Percentiles rank a stretch among this genome's conserved stretches.
phyloP scores from a whole-genome alignment of 108 stramenopile genomes.

The Cyclotella distinguenda region DNA sequence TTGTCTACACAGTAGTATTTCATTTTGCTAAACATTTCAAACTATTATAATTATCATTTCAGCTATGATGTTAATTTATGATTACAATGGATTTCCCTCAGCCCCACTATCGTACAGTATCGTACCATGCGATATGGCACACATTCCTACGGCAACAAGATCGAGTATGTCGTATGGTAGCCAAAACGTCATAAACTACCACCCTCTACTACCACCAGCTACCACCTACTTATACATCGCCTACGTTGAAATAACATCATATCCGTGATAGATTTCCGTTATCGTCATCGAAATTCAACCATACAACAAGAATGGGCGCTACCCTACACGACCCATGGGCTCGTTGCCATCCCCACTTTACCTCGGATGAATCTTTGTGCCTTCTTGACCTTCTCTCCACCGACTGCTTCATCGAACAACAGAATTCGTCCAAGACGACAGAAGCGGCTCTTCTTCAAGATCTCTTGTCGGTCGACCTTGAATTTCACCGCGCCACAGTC shows the following conservation, averaged over 20 bases:
- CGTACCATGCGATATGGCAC: too few relatives aligned
- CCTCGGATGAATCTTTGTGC: constrained; percentile 12
- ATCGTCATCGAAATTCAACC: not conserved
- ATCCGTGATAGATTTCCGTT: too few relatives aligned
- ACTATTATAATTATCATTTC: not conserved
- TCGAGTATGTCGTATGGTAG: too few relatives aligned
- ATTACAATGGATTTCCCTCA: too few relatives aligned
- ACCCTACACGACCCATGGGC: constrained; percentile 32
- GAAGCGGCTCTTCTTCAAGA: constrained; percentile 25
- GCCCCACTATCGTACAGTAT: too few relatives aligned
- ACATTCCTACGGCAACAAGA: too few relatives aligned
- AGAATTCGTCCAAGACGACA: constrained; percentile 11
- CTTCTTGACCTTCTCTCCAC: constrained; percentile 37
- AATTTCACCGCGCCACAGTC: constrained; percentile 14
- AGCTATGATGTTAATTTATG: too few relatives aligned
- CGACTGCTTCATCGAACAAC: constrained; percentile 24
- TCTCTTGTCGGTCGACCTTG: constrained; percentile 22
- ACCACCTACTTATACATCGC: too few relatives aligned
- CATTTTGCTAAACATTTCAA: not conserved
- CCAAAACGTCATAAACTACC: too few relatives aligned
- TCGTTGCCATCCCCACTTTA: constrained; percentile 15
- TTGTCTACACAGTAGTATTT: constrained; percentile 31
- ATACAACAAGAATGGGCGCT: constrained; percentile 12
- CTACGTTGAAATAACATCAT: too few relatives aligned
- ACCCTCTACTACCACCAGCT: too few relatives aligned